phyloP scores from a whole-genome alignment of 495 filamentous ascomycete genomes.

The Stereocaulon alpinum region DNA sequence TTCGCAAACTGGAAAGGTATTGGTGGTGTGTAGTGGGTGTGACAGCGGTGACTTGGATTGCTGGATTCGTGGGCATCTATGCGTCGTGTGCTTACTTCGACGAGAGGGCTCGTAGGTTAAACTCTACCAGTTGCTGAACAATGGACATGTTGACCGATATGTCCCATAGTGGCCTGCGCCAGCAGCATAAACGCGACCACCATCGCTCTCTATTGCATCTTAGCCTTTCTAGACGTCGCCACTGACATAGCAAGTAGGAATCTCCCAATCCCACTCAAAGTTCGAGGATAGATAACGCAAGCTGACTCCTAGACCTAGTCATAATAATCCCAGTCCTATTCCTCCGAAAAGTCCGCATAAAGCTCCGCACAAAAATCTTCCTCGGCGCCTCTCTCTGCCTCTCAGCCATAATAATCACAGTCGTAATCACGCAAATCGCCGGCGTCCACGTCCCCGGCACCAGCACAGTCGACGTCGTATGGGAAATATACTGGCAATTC shows the following conservation, averaged over 20 bases:
- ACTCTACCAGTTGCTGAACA: neutral
- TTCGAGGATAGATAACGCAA: neutral
- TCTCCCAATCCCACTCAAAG: neutral
- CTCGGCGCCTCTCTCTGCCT: neutral
- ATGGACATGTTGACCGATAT: neutral
- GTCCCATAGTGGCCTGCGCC: neutral
- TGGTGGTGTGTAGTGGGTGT: slow-evolving; percentile 11
- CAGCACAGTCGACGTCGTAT: neutral
- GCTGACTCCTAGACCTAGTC: neutral
- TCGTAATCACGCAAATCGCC: neutral
- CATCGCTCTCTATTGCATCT: neutral
- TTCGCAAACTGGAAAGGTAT: slow-evolving; percentile 4
- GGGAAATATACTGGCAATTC: neutral
- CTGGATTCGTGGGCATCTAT: neutral
- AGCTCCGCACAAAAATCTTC: neutral
- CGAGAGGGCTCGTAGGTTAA: neutral
- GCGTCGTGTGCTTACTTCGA: neutral
- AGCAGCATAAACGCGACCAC: neutral
- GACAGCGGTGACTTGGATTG: neutral
- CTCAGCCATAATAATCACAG: neutral
- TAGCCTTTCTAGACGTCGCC: neutral
- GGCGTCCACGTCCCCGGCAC: neutral
- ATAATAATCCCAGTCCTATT: neutral
- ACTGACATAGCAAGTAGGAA: neutral
- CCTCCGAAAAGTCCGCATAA: neutral